Evolutionary conservation across 1,284 basidiomycete species (phyloP).

Genomic region (Neolentinus lepideus): DNA sequence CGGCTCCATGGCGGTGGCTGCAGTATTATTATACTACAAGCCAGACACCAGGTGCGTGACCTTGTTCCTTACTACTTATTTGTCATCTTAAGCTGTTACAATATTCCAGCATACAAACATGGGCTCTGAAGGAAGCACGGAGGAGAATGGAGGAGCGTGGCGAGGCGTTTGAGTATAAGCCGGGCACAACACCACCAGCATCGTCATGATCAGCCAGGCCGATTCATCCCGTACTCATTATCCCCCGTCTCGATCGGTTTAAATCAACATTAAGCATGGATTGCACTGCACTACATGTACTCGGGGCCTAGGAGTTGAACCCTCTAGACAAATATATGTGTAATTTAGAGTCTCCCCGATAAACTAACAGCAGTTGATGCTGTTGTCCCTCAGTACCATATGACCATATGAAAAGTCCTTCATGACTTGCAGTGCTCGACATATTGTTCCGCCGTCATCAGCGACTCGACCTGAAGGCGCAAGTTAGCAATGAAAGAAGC

Average conservation of each 20-base stretch:
- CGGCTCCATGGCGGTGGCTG: constrained; percentile 76
- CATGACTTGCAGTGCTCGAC: constrained; percentile 58
- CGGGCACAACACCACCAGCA: constrained; percentile 17
- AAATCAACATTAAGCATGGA: background rate
- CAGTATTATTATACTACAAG: constrained; percentile 85
- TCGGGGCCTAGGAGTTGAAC: background rate
- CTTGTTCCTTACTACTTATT: background rate
- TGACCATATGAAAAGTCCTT: background rate
- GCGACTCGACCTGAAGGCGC: constrained; percentile 52
- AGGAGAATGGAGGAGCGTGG: constrained; percentile 83
- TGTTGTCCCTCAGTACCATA: background rate
- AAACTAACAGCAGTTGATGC: background rate
- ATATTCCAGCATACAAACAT: constrained; percentile 69
- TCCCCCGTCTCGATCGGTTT: background rate
- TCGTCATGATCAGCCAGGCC: background rate
- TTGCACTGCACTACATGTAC: background rate
- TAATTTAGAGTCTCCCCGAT: background rate
- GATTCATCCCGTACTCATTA: background rate
- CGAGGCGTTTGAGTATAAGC: constrained; percentile 77
- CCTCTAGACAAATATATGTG: background rate
- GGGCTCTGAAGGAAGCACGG: constrained; percentile 87
- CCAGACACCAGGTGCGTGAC: constrained; percentile 86
- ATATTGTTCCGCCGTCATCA: constrained; percentile 80
- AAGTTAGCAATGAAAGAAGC: background rate
- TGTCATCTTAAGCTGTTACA: constrained; percentile 1